These are phyloP conservation scores for Coemansia sp. DNA, from an alignment of 192 early-diverging fungal species.

Conservation along the genomic window DNA sequence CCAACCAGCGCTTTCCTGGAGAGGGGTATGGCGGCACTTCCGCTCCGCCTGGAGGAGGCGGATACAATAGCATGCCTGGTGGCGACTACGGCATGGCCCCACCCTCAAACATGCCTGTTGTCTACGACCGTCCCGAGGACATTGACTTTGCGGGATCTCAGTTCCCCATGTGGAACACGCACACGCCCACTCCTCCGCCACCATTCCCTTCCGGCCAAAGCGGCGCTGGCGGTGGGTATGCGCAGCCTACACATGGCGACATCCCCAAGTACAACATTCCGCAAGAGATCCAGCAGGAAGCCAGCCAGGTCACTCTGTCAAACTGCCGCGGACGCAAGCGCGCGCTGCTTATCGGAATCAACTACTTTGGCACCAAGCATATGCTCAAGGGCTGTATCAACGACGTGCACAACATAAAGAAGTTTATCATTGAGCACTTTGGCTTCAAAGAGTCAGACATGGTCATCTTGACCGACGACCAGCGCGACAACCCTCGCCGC, in stretches of 20 bases:
- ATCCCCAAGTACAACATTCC: conserved; percentile 50
- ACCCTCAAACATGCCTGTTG: conserved; percentile 43
- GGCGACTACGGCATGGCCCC: conserved; percentile 17
- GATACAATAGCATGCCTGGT: conserved; percentile 10
- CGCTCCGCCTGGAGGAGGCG: background rate
- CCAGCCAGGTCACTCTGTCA: conserved; percentile 43
- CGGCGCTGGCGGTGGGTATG: background rate
- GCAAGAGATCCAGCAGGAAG: conserved; percentile 49
- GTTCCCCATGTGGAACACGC: conserved; percentile 39
- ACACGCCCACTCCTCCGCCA: conserved; percentile 22
- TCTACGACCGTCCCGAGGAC: conserved; percentile 31
- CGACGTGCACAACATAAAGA: conserved; percentile 76
- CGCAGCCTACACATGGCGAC: conserved; percentile 30
- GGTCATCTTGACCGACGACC: conserved; percentile 76
- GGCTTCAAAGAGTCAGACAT: conserved; percentile 66
- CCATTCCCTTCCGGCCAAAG: conserved; percentile 3
- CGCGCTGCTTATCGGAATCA: conserved; percentile 90
- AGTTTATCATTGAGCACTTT: conserved; percentile 64
- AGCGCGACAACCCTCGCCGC: conserved; percentile 57
- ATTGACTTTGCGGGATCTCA: conserved; percentile 47
- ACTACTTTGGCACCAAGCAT: conserved; percentile 68
- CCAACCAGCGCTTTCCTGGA: conserved; percentile 15
- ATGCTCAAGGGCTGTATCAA: conserved; percentile 78
- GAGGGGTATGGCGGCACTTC: conserved; percentile 10
- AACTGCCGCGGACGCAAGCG: conserved; percentile 65